Percentiles rank a stretch among this genome's conserved stretches.
Evolutionary conservation across 192 early-diverging fungal species (phyloP).

Genomic region (Coemansia sp.): DNA sequence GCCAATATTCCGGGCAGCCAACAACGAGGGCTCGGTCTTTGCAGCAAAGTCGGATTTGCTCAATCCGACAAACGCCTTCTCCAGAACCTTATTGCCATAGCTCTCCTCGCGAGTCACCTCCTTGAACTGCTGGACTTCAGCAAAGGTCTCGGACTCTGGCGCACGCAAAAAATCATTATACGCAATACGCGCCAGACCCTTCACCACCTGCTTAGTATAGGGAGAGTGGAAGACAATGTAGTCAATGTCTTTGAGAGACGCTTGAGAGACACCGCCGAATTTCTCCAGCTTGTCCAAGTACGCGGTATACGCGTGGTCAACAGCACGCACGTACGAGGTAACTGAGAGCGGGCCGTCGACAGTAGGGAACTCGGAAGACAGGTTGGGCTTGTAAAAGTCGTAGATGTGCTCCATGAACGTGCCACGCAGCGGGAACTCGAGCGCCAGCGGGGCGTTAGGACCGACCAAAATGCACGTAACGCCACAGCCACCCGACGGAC

Average conservation of each 20-base stretch:
- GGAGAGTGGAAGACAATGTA: constrained; percentile 95
- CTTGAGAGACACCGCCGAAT: constrained; percentile 27
- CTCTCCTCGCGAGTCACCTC: constrained; percentile 70
- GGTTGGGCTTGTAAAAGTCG: constrained; percentile 99
- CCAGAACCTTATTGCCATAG: constrained; percentile 85
- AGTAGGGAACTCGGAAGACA: constrained; percentile 95
- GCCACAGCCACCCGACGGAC: constrained; percentile 94
- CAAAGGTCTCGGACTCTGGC: constrained; percentile 54
- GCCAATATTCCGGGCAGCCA: constrained; percentile 88
- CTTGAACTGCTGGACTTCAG: constrained; percentile 62
- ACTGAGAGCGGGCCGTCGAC: constrained; percentile 96
- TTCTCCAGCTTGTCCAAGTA: constrained; percentile 77
- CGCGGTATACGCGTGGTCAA: constrained; percentile 86
- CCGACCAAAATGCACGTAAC: constrained; percentile 91
- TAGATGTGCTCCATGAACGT: constrained; percentile 98
- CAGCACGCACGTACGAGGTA: constrained; percentile 88
- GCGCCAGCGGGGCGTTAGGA: constrained; percentile 89
- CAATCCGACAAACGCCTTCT: constrained; percentile 86
- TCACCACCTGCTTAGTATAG: constrained; percentile 97
- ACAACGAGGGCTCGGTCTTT: constrained; percentile 80
- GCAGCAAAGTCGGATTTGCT: constrained; percentile 74
- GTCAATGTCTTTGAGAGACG: constrained; percentile 66
- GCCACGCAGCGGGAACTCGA: constrained; percentile 85
- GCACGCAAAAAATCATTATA: constrained; percentile 93
- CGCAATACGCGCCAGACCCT: constrained; percentile 87